Conservation (phyloP, 129 eudicot genomes). For the Daucus carota region DH1_v3.0 NC_030383.2:14388501-14389000, state of each 20-base stretch:
- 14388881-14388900: too few relatives aligned
- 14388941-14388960: too few relatives aligned
- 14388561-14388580: slow-evolving; percentile 50
- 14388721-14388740: background rate
- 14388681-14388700: background rate
- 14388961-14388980: too few relatives aligned
- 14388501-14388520: background rate
- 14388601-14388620: slow-evolving; percentile 53
- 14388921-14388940: too few relatives aligned
- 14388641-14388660: slow-evolving; percentile 39
- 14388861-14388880: too few relatives aligned
- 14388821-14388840: background rate
- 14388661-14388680: background rate
- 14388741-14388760: too few relatives aligned
- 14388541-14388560: slow-evolving; percentile 50
- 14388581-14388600: slow-evolving; percentile 51
- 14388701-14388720: background rate
- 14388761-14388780: too few relatives aligned
- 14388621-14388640: slow-evolving; percentile 38
- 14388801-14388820: background rate
- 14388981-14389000: too few relatives aligned
- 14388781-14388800: background rate
- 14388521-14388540: background rate
- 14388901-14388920: too few relatives aligned
- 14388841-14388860: background rate